These are phyloP conservation scores for Mortierella sp. DNA, from an alignment of 371 early-diverging fungal species.

Conservation along the genomic window DNA sequence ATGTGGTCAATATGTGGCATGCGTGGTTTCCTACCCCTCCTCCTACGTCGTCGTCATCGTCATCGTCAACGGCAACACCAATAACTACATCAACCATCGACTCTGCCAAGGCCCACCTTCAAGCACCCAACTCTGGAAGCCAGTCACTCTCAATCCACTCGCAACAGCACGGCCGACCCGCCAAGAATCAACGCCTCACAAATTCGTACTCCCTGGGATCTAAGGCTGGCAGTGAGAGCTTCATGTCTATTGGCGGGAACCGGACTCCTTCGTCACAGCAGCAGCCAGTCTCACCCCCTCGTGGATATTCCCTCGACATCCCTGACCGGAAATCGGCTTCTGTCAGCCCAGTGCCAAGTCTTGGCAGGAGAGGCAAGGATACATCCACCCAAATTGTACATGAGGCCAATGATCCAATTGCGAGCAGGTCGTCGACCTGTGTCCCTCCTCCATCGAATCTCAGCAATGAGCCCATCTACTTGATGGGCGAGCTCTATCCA, in stretches of 20 bases:
- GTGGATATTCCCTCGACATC: constrained; percentile 25
- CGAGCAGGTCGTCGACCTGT: constrained; percentile 33
- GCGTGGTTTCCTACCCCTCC: constrained; percentile 48
- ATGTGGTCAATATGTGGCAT: constrained; percentile 56
- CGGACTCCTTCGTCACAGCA: background rate
- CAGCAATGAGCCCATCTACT: constrained; percentile 39
- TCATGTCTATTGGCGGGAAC: constrained; percentile 8
- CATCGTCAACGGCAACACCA: constrained; percentile 25
- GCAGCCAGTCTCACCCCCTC: background rate
- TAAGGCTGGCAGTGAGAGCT: constrained; percentile 19
- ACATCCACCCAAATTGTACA: constrained; percentile 9
- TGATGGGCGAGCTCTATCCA: constrained; percentile 52
- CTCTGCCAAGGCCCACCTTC: background rate
- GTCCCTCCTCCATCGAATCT: constrained; percentile 32
- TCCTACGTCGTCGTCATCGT: background rate
- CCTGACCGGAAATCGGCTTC: background rate
- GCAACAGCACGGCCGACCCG: constrained; percentile 31
- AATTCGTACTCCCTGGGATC: constrained; percentile 44
- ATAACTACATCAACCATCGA: constrained; percentile 11
- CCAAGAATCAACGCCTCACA: constrained; percentile 28
- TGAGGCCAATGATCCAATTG: constrained; percentile 36
- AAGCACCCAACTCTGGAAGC: constrained; percentile 27
- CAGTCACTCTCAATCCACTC: constrained; percentile 39
- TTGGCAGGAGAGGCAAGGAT: background rate
- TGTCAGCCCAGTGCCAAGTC: constrained; percentile 7